phyloP scores from a whole-genome alignment of 768 basidiomycete genomes.

The Auricularia sp. region DNA sequence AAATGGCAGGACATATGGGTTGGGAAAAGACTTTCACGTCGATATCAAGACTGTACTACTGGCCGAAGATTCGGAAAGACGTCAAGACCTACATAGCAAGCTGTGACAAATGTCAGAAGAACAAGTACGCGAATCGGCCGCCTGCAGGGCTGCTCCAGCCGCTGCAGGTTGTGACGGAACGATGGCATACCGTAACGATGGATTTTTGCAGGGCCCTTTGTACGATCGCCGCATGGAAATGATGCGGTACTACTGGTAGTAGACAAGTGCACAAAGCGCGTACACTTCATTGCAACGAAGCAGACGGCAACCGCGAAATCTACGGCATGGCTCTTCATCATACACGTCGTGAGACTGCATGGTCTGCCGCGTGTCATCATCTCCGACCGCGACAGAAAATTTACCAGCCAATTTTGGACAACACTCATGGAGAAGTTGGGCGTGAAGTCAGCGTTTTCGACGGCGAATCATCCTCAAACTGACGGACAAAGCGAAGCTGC shows the following conservation, averaged over 20 bases:
- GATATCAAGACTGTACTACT: constrained; percentile 15
- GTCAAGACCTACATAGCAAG: constrained; percentile 18
- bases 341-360: neutral
- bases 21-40: constrained; percentile 11
- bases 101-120: constrained; percentile 18
- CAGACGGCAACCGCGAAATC: too few species aligned
- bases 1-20: constrained; percentile 14
- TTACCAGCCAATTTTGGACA: constrained; percentile 3
- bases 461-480: constrained; percentile 2
- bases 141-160: constrained; percentile 6
- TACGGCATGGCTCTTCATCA: neutral
- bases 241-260: too few species aligned
- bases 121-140: constrained; percentile 6
- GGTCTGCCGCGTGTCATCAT: constrained; percentile 1
- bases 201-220: constrained; percentile 21
- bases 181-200: constrained; percentile 16
- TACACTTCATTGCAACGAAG: constrained; percentile 15
- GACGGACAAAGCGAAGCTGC: neutral
- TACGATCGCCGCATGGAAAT: constrained; percentile 4
- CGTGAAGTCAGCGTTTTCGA: neutral
- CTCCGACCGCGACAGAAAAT: neutral
- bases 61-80: constrained; percentile 15
- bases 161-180: constrained; percentile 7
- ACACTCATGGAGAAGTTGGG: neutral
- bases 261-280: constrained; percentile 12